These are phyloP conservation scores for Rachicladosporium sp. DNA, from an alignment of 2,329 filamentous ascomycete species.

Conservation along the genomic window DNA sequence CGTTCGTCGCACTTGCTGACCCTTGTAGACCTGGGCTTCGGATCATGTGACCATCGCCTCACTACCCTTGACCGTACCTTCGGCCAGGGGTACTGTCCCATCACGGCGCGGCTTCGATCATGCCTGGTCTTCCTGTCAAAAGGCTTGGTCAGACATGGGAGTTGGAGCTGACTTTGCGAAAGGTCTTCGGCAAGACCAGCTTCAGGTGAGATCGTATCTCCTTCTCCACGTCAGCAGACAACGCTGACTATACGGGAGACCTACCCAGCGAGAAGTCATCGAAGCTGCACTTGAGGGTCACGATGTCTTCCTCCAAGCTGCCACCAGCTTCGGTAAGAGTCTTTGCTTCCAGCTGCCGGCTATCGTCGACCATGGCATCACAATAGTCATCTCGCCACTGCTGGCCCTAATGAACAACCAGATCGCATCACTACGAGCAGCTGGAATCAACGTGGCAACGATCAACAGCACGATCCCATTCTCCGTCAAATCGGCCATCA, in stretches of 20 bases:
- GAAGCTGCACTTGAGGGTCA: constrained; percentile 65
- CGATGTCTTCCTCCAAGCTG: constrained; percentile 89
- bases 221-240: too few relatives aligned
- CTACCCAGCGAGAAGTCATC: constrained; percentile 79
- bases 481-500: constrained; percentile 53
- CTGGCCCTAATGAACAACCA: constrained; percentile 93
- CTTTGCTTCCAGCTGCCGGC: constrained; percentile 87
- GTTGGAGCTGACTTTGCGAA: constrained; percentile 26
- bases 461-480: constrained; percentile 72
- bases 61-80: too few relatives aligned
- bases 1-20: too few relatives aligned
- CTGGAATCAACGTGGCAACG: constrained; percentile 68
- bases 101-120: constrained; percentile 3
- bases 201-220: constrained; percentile 18
- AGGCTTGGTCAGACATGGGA: constrained; percentile 21
- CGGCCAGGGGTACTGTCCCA: too few relatives aligned
- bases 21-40: too few relatives aligned
- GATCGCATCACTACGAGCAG: constrained; percentile 62
- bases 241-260: constrained; percentile 36
- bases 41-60: too few relatives aligned
- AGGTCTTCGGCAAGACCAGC: constrained; percentile 21
- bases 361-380: constrained; percentile 77
- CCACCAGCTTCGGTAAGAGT: constrained; percentile 84
- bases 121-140: constrained; percentile 14
- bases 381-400: constrained; percentile 79